Evolutionary conservation across 371 early-diverging fungal species (phyloP).

Genomic region (Zancudomyces culisetae): DNA sequence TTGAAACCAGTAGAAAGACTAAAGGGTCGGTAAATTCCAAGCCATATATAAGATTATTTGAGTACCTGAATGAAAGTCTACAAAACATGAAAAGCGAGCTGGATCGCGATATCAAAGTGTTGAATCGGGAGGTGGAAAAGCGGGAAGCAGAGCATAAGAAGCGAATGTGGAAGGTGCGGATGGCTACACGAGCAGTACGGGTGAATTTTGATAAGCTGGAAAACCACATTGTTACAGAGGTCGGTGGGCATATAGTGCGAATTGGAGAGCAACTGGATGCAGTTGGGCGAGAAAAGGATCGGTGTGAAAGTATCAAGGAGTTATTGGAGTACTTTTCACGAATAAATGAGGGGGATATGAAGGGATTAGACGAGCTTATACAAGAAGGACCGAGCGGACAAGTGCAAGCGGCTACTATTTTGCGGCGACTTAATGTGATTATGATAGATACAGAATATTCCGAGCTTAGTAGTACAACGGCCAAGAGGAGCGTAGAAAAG

Average conservation of each 20-base stretch:
- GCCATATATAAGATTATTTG: conserved; percentile 79
- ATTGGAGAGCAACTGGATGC: conserved; percentile 93
- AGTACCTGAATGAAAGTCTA: conserved; percentile 63
- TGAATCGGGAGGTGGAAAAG: conserved; percentile 51
- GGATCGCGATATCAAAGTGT: conserved; percentile 57
- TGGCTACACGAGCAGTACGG: conserved; percentile 44
- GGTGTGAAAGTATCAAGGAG: conserved; percentile 74
- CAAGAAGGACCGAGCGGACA: conserved; percentile 67
- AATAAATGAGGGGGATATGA: conserved; percentile 52
- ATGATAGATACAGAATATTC: conserved; percentile 76
- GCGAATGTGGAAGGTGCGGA: conserved; percentile 45
- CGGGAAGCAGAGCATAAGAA: conserved; percentile 55
- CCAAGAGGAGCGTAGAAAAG: conserved; percentile 61
- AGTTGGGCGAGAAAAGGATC: conserved; percentile 70
- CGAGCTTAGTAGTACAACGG: conserved; percentile 11
- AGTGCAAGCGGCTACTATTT: conserved; percentile 57
- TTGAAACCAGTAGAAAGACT: conserved; percentile 15
- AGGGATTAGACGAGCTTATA: conserved; percentile 50
- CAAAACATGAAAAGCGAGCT: conserved; percentile 47
- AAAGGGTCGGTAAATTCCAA: conserved; percentile 18
- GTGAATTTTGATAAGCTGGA: conserved; percentile 68
- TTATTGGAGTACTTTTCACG: conserved; percentile 79
- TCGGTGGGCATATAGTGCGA: conserved; percentile 86
- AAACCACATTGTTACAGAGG: conserved; percentile 65
- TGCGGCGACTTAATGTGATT: conserved; percentile 63